Percentiles rank a stretch among this genome's conserved stretches.
phyloP scores from a whole-genome alignment of 2,329 filamentous ascomycete genomes.

The Penicillium sp. region DNA sequence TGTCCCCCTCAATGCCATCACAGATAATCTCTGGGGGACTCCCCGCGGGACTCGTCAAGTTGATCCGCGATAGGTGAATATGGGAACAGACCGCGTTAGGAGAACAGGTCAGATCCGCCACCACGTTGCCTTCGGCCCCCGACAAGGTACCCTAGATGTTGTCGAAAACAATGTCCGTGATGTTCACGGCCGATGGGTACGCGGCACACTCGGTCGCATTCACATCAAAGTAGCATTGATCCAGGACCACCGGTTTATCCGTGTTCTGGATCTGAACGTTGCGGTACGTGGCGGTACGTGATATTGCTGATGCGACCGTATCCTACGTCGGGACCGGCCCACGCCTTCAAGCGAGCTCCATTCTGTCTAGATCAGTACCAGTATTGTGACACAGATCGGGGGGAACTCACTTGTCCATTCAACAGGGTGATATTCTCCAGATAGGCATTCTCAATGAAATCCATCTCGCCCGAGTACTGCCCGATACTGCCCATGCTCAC shows the following conservation, averaged over 20 bases:
- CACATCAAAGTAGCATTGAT: constrained; percentile 64
- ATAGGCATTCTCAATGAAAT: constrained; percentile 57
- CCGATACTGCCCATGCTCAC: constrained; percentile 60
- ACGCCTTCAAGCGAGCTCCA: constrained; percentile 61
- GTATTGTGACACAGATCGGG: neutral
- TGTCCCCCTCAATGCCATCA: constrained; percentile 46
- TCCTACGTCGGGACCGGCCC: constrained; percentile 58
- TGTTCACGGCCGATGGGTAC: constrained; percentile 58
- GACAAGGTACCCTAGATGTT: constrained; percentile 60
- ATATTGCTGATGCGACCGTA: constrained; percentile 63
- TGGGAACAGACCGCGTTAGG: constrained; percentile 58
- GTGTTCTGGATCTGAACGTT: constrained; percentile 61
- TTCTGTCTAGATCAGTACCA: constrained; percentile 29
- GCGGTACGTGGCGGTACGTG: constrained; percentile 62
- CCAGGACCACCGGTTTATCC: constrained; percentile 58
- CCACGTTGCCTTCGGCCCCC: constrained; percentile 55
- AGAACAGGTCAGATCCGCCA: constrained; percentile 57
- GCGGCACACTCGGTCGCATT: constrained; percentile 51
- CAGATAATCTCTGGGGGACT: constrained; percentile 50
- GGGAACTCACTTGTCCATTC: constrained; percentile 42
- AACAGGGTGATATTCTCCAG: constrained; percentile 62
- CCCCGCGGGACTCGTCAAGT: constrained; percentile 53
- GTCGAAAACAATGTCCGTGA: constrained; percentile 59
- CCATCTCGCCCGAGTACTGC: constrained; percentile 56
- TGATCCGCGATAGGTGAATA: constrained; percentile 56